Conservation (phyloP, 345 rosid species). For the Arabidopsis suecica region DNA sequence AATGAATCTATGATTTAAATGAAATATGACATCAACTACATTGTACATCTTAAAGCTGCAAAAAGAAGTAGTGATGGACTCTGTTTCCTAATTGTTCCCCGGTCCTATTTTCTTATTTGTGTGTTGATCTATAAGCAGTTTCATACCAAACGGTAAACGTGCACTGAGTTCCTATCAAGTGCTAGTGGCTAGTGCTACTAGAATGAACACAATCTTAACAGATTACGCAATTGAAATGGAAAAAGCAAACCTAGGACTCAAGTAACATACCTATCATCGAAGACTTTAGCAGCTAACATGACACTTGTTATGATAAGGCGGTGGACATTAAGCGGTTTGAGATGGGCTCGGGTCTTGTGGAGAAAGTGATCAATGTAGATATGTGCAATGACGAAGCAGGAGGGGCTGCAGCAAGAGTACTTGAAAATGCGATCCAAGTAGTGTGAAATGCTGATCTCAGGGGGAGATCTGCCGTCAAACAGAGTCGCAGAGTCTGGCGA, state of each 20-base stretch:
- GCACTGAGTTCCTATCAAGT: too few species aligned
- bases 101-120: too few species aligned
- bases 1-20: background rate
- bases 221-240: background rate
- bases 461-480: slow-evolving; percentile 72
- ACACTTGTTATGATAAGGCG: slow-evolving; percentile 84
- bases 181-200: too few species aligned
- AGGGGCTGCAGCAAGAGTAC: slow-evolving; percentile 85
- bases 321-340: slow-evolving; percentile 78
- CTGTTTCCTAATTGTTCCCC: too few species aligned
- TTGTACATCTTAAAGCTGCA: slow-evolving; percentile 1
- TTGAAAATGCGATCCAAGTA: slow-evolving; percentile 85
- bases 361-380: slow-evolving; percentile 76
- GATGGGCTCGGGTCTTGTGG: slow-evolving; percentile 51
- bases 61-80: background rate
- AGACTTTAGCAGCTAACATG: slow-evolving; percentile 84
- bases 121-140: too few species aligned
- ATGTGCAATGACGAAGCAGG: slow-evolving; percentile 84
- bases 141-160: too few species aligned
- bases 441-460: slow-evolving; percentile 64
- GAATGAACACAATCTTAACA: background rate
- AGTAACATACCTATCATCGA: slow-evolving; percentile 66
- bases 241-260: too few species aligned
- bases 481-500: slow-evolving; percentile 49
- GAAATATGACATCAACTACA: background rate